Conservation (phyloP, 2,329 filamentous ascomycete species). For the Lasiodiplodia gonubiensis region DNA sequence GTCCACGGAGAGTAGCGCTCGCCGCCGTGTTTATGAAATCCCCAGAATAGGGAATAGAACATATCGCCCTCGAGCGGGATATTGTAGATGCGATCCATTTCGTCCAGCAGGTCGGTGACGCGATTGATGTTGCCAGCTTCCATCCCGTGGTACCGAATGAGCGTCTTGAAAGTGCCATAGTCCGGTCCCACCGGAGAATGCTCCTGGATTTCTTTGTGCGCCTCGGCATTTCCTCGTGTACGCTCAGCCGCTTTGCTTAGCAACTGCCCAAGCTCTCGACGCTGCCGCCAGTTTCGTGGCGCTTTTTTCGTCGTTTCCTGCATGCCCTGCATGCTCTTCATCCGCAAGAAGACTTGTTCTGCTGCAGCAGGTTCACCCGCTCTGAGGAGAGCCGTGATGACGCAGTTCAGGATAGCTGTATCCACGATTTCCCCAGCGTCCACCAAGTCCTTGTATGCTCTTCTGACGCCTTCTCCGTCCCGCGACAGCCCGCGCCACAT, state of each 20-base stretch:
- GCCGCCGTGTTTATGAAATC: conserved; percentile 77
- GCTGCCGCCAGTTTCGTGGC: conserved; percentile 49
- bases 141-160: conserved; percentile 76
- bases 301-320: conserved; percentile 34
- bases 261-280: conserved; percentile 52
- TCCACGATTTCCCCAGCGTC: conserved; percentile 86
- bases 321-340: conserved; percentile 68
- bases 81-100: conserved; percentile 72
- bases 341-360: conserved; percentile 79
- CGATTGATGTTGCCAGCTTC: conserved; percentile 72
- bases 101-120: conserved; percentile 73
- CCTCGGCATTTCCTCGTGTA: conserved; percentile 42
- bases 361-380: conserved; percentile 78
- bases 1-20: conserved; percentile 73
- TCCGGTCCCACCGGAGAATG: conserved; percentile 73
- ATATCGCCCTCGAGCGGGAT: conserved; percentile 76
- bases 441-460: conserved; percentile 83
- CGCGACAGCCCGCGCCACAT: conserved; percentile 79
- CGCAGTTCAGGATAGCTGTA: conserved; percentile 82
- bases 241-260: conserved; percentile 53
- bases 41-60: conserved; percentile 81
- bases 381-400: conserved; percentile 78
- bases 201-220: conserved; percentile 68
- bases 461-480: conserved; percentile 75
- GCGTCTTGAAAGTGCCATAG: conserved; percentile 76